A percentile compares a stretch with the other conserved stretches of the same genome.
phyloP scores from a whole-genome alignment of 345 rosid genomes.

The Nasturtium officinale region DNA sequence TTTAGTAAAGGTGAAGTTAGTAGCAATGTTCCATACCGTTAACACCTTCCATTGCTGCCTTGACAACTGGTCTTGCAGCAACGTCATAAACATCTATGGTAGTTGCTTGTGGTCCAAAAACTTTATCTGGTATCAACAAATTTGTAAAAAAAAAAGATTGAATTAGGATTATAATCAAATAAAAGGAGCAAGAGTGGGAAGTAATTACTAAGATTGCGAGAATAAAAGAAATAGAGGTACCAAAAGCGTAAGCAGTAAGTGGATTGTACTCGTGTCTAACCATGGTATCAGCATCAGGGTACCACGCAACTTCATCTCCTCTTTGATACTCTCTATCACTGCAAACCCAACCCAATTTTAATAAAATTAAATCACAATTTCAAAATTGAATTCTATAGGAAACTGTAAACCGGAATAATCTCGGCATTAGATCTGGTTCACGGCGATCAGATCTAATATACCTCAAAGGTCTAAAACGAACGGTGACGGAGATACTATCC shows the following conservation, averaged over 20 bases:
- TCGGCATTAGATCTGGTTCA: slow-evolving; percentile 51
- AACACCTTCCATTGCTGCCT: slow-evolving; percentile 99
- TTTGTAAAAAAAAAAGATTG: not conserved
- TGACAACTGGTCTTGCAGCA: slow-evolving; percentile 95
- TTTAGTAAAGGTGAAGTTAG: not conserved
- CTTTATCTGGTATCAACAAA: slow-evolving; percentile 64
- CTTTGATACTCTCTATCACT: slow-evolving; percentile 92
- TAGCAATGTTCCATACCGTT: slow-evolving; percentile 62
- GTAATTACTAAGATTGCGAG: not conserved
- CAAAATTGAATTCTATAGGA: slow-evolving; percentile 5
- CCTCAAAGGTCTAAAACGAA: slow-evolving; percentile 97
- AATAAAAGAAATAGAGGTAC: slow-evolving; percentile 39
- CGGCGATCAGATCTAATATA: slow-evolving; percentile 45
- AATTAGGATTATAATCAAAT: not conserved
- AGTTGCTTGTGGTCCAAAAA: slow-evolving; percentile 77
- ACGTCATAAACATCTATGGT: slow-evolving; percentile 88
- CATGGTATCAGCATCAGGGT: slow-evolving; percentile 89
- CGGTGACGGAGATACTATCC: slow-evolving; percentile 95
- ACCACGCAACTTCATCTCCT: slow-evolving; percentile 98
- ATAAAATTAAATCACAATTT: slow-evolving; percentile 16
- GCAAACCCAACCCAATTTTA: slow-evolving; percentile 22
- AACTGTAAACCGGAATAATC: slow-evolving; percentile 26
- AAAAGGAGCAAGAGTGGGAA: not conserved
- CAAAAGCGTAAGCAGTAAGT: slow-evolving; percentile 87
- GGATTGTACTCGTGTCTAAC: slow-evolving; percentile 90